Base-by-base conservation (phyloP, 1,139 yeast genomes). In the Ogataea hybrid region DNA sequence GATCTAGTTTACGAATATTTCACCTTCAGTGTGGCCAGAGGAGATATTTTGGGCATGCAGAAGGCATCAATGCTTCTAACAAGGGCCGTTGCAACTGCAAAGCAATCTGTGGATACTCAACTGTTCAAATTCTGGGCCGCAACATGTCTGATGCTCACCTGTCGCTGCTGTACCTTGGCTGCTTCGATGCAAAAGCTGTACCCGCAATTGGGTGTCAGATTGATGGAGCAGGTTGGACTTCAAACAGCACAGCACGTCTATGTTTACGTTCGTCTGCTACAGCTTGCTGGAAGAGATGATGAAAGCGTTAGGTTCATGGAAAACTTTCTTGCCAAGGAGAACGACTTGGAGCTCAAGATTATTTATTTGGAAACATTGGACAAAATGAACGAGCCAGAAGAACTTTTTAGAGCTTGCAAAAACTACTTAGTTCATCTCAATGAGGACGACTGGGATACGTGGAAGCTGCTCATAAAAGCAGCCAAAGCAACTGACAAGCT, bases 381-480 rank as follows among this genome's bases (percentile, higher is more conserved):
- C 8, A 54, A 62, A 15, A 37, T 62, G 7, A 61, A 68, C 41
- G 52, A 64, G n/a, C 81, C 76, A 77, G 59, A 60, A 0, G 49
- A 50, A 7, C 59, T 84, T n/a, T 62, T 53, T 42, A 51, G 60
- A 0, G 69, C 64, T 43, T 52, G 71, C 25, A 30, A 53, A 2
- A 45, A 57, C 1, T 64, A 74, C n/a, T 54, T 80, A 9, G 64
- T 71, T 23, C 65, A 64, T 2, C 64, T 70, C 30, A 61, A 67
- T 5, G 71, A 78, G 42, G 79, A 81, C 51, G 86, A 81, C 56
- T 80, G 73, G 63, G 73, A 77, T 49, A 71, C 82, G 10, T 81
- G 86, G 87, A 73, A 71, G 42, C 57, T 65, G 27, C 63, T 74
- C 43, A 69, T 81, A 22, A 59, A 64, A 35, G 68, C 89, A 1